These are phyloP conservation scores for Penicillium angulare DNA, from an alignment of 495 filamentous ascomycete genomes.

Conservation along the genomic window DNA sequence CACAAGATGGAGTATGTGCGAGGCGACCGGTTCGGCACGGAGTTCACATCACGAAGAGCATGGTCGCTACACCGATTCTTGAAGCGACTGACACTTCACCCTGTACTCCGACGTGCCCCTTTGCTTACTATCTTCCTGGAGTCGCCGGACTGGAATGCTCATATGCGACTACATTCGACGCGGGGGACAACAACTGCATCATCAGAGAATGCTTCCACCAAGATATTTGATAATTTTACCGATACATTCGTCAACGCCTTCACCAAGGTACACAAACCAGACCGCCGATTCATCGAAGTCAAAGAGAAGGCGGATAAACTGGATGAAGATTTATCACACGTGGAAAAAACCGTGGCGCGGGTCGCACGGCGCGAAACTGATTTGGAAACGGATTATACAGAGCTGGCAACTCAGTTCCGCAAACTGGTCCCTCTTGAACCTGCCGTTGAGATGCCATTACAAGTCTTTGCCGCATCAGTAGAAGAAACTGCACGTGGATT, in stretches of 20 bases:
- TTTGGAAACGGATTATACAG: conserved; percentile 82
- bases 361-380: conserved; percentile 87
- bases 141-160: conserved; percentile 90
- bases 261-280: conserved; percentile 91
- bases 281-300: conserved; percentile 92
- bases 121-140: conserved; percentile 89
- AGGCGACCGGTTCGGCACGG: conserved; percentile 88
- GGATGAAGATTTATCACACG: conserved; percentile 87
- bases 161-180: conserved; percentile 74
- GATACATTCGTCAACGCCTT: conserved; percentile 98
- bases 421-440: conserved; percentile 89
- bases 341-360: conserved; percentile 89
- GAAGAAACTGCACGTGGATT: conserved; percentile 77
- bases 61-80: conserved; percentile 92
- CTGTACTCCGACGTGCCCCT: conserved; percentile 77
- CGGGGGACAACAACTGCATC: conserved; percentile 55
- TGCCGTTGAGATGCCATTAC: conserved; percentile 75
- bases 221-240: conserved; percentile 89
- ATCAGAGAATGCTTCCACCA: conserved; percentile 51
- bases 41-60: conserved; percentile 88
- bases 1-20: conserved; percentile 98
- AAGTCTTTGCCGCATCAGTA: conserved; percentile 80
- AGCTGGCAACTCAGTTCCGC: conserved; percentile 90
- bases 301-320: conserved; percentile 91
- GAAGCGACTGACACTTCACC: conserved; percentile 81